Evolutionary conservation across 495 filamentous ascomycete genomes (phyloP).

Genomic region (Penicillium longicatenatum): DNA sequence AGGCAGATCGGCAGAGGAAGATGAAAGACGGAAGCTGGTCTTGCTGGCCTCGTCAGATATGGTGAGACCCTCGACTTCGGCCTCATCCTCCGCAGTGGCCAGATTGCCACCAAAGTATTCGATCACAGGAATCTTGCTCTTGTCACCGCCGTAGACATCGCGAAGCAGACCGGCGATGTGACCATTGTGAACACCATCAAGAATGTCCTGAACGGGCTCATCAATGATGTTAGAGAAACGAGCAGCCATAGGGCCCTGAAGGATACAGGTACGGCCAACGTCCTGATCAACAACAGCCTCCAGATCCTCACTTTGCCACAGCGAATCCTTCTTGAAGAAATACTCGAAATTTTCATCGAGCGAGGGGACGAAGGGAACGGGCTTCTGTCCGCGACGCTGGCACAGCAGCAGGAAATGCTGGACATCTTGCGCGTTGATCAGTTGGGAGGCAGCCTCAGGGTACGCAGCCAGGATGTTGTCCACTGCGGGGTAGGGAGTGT

Average conservation of each 20-base stretch:
- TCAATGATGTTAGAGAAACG: constrained; percentile 87
- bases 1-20: constrained; percentile 71
- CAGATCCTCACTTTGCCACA: constrained; percentile 98
- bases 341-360: constrained; percentile 96
- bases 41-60: constrained; percentile 73
- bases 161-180: constrained; percentile 78
- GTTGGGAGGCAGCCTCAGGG: constrained; percentile 80
- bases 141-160: constrained; percentile 78
- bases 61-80: constrained; percentile 79
- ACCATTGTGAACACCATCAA: constrained; percentile 82
- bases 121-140: constrained; percentile 73
- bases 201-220: constrained; percentile 90
- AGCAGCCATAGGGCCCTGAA: constrained; percentile 92
- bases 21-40: constrained; percentile 77
- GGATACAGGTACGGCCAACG: constrained; percentile 90
- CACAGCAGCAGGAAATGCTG: constrained; percentile 96
- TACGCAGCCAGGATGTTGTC: constrained; percentile 80
- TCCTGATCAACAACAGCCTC: constrained; percentile 95
- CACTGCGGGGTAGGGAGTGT: constrained; percentile 74
- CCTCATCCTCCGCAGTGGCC: constrained; percentile 52
- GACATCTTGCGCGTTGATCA: constrained; percentile 96
- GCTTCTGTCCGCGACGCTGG: constrained; percentile 91
- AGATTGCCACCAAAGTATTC: constrained; percentile 95
- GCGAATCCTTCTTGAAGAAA: constrained; percentile 99
- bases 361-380: constrained; percentile 89